A percentile compares a stretch with the other conserved stretches of the same genome.
These are phyloP conservation scores for Phtheirospermum japonicum DNA, from an alignment of 257 asterid species.

Conservation along the genomic window DNA sequence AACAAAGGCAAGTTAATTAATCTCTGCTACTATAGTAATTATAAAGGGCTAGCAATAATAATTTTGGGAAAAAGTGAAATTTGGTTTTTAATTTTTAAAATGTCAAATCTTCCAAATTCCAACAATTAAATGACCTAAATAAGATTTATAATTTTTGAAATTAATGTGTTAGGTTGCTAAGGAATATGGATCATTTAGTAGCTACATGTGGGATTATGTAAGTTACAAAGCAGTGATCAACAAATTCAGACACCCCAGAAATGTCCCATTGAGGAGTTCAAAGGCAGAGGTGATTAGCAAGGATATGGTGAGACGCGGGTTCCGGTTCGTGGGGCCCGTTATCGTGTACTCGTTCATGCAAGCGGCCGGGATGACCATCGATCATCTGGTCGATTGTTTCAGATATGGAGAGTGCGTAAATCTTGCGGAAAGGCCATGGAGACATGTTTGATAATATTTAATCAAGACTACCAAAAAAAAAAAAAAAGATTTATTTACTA, in stretches of 20 bases:
- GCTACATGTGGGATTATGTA: constrained; percentile 77
- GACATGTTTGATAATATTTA: constrained; percentile 46
- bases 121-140: too few relatives aligned
- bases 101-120: too few relatives aligned
- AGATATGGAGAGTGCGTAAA: constrained; percentile 66
- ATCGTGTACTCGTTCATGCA: constrained; percentile 89
- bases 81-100: too few relatives aligned
- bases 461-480: too few relatives aligned
- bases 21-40: too few relatives aligned
- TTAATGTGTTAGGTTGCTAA: constrained; percentile 47
- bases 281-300: constrained; percentile 88
- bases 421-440: constrained; percentile 96
- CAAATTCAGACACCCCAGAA: constrained; percentile 60
- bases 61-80: too few relatives aligned
- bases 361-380: constrained; percentile 81
- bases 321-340: constrained; percentile 86
- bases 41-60: too few relatives aligned
- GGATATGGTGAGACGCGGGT: constrained; percentile 73
- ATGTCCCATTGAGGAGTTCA: constrained; percentile 78
- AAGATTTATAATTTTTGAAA: too few relatives aligned
- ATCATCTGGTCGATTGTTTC: constrained; percentile 78
- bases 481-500: too few relatives aligned
- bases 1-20: constrained; percentile 52
- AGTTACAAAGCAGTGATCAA: constrained; percentile 78
- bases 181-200: constrained; percentile 82